Evolutionary conservation across 108 stramenopile species (phyloP).

Genomic region (Chaetoceros muelleri): DNA sequence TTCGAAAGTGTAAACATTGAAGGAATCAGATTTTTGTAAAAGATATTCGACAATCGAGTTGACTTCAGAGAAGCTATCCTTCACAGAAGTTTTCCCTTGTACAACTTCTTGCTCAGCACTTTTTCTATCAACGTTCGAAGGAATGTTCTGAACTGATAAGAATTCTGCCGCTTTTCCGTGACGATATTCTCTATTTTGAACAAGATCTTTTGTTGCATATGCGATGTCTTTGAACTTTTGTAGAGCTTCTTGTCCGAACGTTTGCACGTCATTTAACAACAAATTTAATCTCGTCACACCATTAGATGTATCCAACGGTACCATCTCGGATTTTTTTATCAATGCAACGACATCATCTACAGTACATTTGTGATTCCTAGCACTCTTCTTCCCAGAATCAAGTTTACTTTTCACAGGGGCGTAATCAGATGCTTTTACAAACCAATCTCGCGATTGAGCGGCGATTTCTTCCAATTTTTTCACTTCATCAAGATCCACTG

Average conservation of each 20-base stretch:
- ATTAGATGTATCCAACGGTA: conserved; percentile 36
- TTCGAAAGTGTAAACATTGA: too few species aligned
- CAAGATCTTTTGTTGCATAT: conserved; percentile 30
- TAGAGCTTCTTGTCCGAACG: conserved; percentile 39
- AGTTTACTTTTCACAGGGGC: conserved; percentile 30
- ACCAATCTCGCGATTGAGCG: conserved; percentile 30
- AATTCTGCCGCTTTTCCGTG: conserved; percentile 24
- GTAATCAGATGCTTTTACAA: conserved; percentile 23
- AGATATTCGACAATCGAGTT: too few species aligned
- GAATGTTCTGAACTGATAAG: too few species aligned
- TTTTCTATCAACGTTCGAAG: too few species aligned
- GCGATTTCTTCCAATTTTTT: conserved; percentile 31
- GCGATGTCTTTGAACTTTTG: conserved; percentile 33
- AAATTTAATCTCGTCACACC: conserved; percentile 34
- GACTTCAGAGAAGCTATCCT: too few species aligned
- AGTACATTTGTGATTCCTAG: conserved; percentile 13
- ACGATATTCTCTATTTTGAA: conserved; percentile 11
- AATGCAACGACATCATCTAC: conserved; percentile 34
- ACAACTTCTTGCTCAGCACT: too few species aligned
- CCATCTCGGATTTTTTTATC: conserved; percentile 36
- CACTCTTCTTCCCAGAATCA: background rate
- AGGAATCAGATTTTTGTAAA: too few species aligned
- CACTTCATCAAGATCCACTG: conserved; percentile 58
- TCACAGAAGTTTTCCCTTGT: too few species aligned
- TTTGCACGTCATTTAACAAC: conserved; percentile 24